Evolutionary conservation across 1,284 basidiomycete species (phyloP), one percentile per base, ranked within the genome.

Genomic region (Rhodotorula sp.): DNA sequence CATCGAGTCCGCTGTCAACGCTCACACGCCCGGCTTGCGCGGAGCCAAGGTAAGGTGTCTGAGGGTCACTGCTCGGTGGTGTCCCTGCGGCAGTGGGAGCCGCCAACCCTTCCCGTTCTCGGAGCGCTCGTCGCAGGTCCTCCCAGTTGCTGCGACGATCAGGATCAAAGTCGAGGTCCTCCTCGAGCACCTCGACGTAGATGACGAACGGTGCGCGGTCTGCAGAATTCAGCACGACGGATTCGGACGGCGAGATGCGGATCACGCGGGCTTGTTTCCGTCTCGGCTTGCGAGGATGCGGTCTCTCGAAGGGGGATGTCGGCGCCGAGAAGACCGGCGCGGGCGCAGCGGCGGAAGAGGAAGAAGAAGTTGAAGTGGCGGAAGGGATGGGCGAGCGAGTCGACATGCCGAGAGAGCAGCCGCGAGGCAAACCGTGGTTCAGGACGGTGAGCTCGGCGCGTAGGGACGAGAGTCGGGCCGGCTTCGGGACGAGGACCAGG

Each of bases 211-310:
- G 96, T 2, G 93, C 95, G 60, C 91, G 87, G 81, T 99, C 95
- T 4, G 96, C 96, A 49, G 95, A 99, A 80, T 99, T 99, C 59
- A 99, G 87, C 8, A 99, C 96, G 48, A 99, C 96, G 56, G 93
- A 92, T 83, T 99, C 96, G 30, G 94, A 93, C 4, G 96, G 95
- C 24, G 95, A 95, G 80, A 99, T 96, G 76, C 96, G 89, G 55
- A 99, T 93, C 65, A 99, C 93, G 51, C 93, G 88, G 79, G 98
- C 95, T 80, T 99, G 95, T 48, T 71, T 71, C 10, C 69, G 45
- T 0, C 69, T 62, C 0, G 69, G 66, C 1, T 10, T 12, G 5
- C 60, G 60, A 17, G 66, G 60, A 5, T 51, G 33, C n/a, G 60
- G 66, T 7, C 44, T 62, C 20, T 53, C 37, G 55, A 62, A 62